phyloP scores from a whole-genome alignment of 2,329 filamentous ascomycete species.

The Atkinsonella hypoxylon region DNA sequence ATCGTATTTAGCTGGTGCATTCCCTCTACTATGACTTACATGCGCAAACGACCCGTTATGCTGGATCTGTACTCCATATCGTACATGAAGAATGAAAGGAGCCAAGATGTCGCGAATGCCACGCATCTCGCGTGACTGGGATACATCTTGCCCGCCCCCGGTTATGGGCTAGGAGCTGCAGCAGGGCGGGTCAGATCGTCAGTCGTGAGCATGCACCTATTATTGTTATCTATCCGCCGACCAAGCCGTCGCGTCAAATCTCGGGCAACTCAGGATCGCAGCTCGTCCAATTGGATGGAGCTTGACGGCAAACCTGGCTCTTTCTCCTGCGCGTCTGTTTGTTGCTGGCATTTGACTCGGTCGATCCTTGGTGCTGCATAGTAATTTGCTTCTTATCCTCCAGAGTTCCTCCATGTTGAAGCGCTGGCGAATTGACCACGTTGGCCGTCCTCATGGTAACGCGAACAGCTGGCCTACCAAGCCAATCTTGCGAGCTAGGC shows the following conservation, averaged over 20 bases:
- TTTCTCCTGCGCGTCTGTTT: no score
- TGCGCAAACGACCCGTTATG: background rate
- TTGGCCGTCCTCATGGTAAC: no score
- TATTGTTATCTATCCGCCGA: background rate
- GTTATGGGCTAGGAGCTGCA: constrained; percentile 1
- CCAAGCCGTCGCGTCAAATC: no score
- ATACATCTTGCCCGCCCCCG: background rate
- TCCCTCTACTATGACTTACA: constrained; percentile 1
- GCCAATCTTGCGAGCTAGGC: no score
- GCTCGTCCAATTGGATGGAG: constrained; percentile 6
- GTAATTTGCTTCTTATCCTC: no score
- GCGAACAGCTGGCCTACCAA: no score
- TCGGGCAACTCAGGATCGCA: background rate
- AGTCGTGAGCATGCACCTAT: constrained; percentile 3
- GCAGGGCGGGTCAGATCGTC: constrained; percentile 7
- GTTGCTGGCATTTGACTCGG: no score
- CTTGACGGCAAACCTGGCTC: background rate
- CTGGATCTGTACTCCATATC: constrained; percentile 1
- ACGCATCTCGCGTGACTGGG: constrained; percentile 8
- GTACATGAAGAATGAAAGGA: background rate
- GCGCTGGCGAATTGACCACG: no score
- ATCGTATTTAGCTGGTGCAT: background rate
- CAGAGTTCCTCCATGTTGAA: no score
- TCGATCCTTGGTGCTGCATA: no score
- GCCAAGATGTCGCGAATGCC: constrained; percentile 7